Evolutionary conservation across 2,329 filamentous ascomycete genomes (phyloP), one percentile per base, ranked within the genome.

Genomic region (Chalara sp.): DNA sequence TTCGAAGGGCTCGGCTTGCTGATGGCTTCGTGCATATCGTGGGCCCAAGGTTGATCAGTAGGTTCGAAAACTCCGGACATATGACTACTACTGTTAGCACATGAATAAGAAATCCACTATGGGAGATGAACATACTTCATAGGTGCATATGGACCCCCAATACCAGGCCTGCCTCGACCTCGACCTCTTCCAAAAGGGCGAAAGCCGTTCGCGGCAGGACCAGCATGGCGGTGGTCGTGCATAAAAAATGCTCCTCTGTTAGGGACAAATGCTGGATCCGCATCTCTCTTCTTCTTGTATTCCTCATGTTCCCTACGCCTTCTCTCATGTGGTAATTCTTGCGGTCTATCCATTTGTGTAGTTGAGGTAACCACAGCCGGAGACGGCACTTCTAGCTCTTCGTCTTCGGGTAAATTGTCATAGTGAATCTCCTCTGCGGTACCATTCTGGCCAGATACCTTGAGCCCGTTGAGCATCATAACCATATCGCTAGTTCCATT

Each of bases 201-300:
- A 68, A 92, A 89, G 48, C 86, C 86, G 68, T 91, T 92, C 48
- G 84, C 79, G 58, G 83, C 81, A 43, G 84, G 80, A n/a, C 86
- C 86, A 50, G 86, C 81, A 60, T 89, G 84, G 55, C 89, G 81
- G 63, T 93, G 89, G 66, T 97, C 93, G 68, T 97, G 92, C 81
- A 97, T 90, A 73, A 96, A 97, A 75, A 97, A 97, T 55, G 88
- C 86, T 53, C 93, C 93, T 58, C 92, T 79, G 64, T 95, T 96
- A 49, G 93, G 92, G 50, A 96, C 92, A 70, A 96, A 96, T 8
- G 91, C 84, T 35, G 92, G 92, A 67, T 96, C 89, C 61, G 89
- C 84, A 65, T 95, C 89, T 60, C 89, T 81, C 68, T 88, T 88
- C 71, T 86, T 89, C 70, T 86, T 84, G 72, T 95, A 95, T 64